phyloP scores from a whole-genome alignment of 2,329 filamentous ascomycete genomes.

The Immersiporthe knoxdaviesiana region DNA sequence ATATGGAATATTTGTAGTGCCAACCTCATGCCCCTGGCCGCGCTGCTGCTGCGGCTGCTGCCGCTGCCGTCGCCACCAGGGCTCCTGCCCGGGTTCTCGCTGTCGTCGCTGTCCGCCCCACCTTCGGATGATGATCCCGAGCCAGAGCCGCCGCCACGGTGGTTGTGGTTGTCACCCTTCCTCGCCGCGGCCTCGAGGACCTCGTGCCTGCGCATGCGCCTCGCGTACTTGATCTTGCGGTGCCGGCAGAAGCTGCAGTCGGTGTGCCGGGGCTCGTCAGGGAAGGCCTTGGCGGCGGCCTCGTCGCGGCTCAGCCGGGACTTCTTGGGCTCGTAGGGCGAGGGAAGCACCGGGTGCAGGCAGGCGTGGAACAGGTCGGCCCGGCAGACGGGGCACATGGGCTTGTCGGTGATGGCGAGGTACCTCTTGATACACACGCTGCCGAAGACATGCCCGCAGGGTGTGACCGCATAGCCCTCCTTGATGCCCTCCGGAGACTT shows the following conservation, averaged over 20 bases:
- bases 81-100: conserved; percentile 14
- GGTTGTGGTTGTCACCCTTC: conserved; percentile 7
- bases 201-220: conserved; percentile 63
- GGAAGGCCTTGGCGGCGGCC: conserved; percentile 23
- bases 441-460: conserved; percentile 30
- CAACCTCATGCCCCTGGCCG: conserved; percentile 28
- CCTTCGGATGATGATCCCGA: conserved; percentile 16
- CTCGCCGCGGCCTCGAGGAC: conserved; percentile 38
- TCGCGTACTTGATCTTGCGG: conserved; percentile 73
- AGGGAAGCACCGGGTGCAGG: conserved; percentile 28
- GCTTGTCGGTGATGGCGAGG: conserved; percentile 30
- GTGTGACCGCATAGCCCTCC: conserved; percentile 28
- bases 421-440: conserved; percentile 31
- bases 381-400: conserved; percentile 30
- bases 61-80: not conserved
- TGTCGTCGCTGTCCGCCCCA: conserved; percentile 2
- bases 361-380: conserved; percentile 29
- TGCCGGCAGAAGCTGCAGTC: conserved; percentile 45
- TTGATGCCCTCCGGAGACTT: conserved; percentile 29
- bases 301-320: conserved; percentile 20
- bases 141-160: conserved; percentile 6
- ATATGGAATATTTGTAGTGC: conserved; percentile 27
- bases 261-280: conserved; percentile 17
- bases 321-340: conserved; percentile 27
- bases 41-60: not conserved